A percentile compares a stretch with the other conserved stretches of the same genome.
phyloP scores from a whole-genome alignment of 2,329 filamentous ascomycete species.

The Emmonsiellopsis sp. region DNA sequence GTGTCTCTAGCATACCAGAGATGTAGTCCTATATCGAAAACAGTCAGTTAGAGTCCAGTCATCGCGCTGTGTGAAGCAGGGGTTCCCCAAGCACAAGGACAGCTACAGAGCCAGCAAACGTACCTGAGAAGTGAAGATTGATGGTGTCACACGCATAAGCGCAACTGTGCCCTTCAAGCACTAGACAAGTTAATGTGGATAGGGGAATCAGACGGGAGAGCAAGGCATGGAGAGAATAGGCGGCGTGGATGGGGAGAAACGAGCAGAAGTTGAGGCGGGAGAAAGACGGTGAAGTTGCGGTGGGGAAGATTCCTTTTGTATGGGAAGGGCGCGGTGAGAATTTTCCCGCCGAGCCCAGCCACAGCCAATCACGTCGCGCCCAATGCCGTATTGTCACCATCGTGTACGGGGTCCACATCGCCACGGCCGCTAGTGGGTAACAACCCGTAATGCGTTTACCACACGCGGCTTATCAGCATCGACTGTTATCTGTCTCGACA shows the following conservation, averaged over 20 bases:
- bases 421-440: background rate
- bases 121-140: slow-evolving; percentile 83
- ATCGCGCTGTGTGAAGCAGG: background rate
- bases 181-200: slow-evolving; percentile 13
- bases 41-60: slow-evolving; percentile 8
- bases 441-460: no score
- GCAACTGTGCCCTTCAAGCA: slow-evolving; percentile 42
- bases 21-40: slow-evolving; percentile 49
- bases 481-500: no score
- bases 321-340: background rate
- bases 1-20: slow-evolving; percentile 40
- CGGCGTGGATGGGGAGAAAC: background rate
- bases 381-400: background rate
- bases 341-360: background rate
- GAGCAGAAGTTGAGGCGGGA: background rate
- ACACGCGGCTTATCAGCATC: no score
- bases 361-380: background rate
- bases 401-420: background rate
- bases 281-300: background rate
- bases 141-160: slow-evolving; percentile 79
- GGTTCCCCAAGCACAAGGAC: slow-evolving; percentile 9
- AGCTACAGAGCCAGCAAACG: slow-evolving; percentile 20
- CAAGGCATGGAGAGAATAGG: slow-evolving; percentile 17
- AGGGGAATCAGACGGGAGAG: slow-evolving; percentile 12
- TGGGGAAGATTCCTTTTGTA: background rate